Base-by-base conservation (phyloP, 768 basidiomycete genomes). In the Suillus occidentalis region DNA sequence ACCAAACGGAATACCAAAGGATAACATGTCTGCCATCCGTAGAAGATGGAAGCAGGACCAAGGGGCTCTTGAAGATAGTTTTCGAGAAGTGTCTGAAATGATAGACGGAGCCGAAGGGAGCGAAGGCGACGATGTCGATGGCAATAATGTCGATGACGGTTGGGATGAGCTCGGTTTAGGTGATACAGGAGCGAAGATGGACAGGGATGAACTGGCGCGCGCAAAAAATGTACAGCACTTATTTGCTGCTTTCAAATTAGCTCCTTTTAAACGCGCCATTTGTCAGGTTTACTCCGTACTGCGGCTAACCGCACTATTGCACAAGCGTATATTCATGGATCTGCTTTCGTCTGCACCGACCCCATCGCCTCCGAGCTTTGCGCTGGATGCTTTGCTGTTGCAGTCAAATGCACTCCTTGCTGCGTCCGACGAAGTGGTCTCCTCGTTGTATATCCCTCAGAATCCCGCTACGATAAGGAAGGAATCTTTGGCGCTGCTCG, bases 401-500 rank as follows among this genome's bases (percentile, higher is more conserved):
- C 77, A 77, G 10, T 92, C 90, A 3, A 78, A 83, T 37, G 70
- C 75, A 8, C 79, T 91, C 25, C 79, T 89, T 20, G 72, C 81
- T 57, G 80, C 83, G 4, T 81, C 84, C 5, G 91, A 93, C 71
- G 89, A 93, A 47, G 77, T 92, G 61, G 82, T 89, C 25, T 81
- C 88, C n/a, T 77, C 87, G 3, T 76, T 90, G 47, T 90, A 92
- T 71, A 66, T 84, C 0, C 89, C 89, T 6, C 90, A 92, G 70
- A 81, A 87, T 63, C 71, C 73, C 0, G 69, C 70, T 1, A 74
- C 79, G 40, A 74, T 91, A 60, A 67, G 69, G 12, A 68, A 73
- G 13, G 81, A 84, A 61, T 67, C 86, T 36, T 65, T 70, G 6
- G 66, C 78, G 0, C 79, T 87, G 53, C 70, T 76, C 50, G 70